Evolutionary conservation across 2,329 filamentous ascomycete genomes (phyloP).

Genomic region (Fusarium coffeatum): DNA sequence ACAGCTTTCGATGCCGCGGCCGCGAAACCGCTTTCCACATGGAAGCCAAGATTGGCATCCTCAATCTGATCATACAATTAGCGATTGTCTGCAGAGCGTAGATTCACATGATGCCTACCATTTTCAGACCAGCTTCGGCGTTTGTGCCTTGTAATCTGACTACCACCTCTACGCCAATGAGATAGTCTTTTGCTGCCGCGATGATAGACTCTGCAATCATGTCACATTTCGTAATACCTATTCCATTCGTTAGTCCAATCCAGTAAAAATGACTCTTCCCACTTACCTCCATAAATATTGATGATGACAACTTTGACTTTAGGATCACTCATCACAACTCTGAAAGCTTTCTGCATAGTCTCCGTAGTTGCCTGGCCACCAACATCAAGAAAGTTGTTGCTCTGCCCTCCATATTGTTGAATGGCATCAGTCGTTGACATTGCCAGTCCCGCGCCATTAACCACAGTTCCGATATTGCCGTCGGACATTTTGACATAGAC

Average conservation of each 20-base stretch:
- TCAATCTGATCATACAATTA: conserved; percentile 45
- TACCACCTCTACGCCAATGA: conserved; percentile 41
- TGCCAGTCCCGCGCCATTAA: conserved; percentile 89
- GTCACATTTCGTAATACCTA: conserved; percentile 61
- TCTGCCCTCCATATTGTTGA: conserved; percentile 71
- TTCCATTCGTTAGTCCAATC: neutral
- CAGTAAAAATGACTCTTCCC: accelerated
- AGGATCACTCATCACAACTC: conserved; percentile 76
- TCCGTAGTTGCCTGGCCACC: conserved; percentile 87
- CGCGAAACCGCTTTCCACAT: conserved; percentile 56
- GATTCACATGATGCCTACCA: conserved; percentile 46
- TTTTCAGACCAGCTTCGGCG: conserved; percentile 53
- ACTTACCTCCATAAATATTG: conserved; percentile 63
- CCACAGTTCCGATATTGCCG: conserved; percentile 80
- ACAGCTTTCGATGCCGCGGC: conserved; percentile 51
- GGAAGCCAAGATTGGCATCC: conserved; percentile 51
- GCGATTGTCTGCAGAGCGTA: neutral
- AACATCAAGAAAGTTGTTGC: conserved; percentile 89
- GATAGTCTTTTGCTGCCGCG: conserved; percentile 51
- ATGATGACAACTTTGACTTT: conserved; percentile 75
- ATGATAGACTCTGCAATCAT: conserved; percentile 65
- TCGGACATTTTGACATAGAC: conserved; percentile 74
- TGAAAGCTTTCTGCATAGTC: conserved; percentile 82
- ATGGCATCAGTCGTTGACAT: conserved; percentile 93
- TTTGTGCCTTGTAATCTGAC: conserved; percentile 62